Evolutionary conservation across 768 basidiomycete genomes (phyloP).

Genomic region (Xerocomus spinulosus): DNA sequence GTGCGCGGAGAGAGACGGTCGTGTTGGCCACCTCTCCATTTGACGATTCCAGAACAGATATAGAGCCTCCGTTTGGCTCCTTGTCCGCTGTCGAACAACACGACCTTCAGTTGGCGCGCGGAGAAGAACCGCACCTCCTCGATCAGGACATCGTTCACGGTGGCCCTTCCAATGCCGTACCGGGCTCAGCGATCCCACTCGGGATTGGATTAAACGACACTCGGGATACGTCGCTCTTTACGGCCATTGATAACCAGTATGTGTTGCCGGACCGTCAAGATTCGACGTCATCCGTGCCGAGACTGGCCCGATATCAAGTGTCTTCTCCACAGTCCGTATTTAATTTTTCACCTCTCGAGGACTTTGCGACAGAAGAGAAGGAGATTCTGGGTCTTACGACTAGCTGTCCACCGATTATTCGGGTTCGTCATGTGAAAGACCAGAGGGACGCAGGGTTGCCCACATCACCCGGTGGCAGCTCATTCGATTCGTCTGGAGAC

Average conservation of each 20-base stretch:
- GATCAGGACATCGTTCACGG: constrained; percentile 10
- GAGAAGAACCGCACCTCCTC: constrained; percentile 19
- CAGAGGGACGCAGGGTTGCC: constrained; percentile 7
- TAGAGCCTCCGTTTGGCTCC: constrained; percentile 34
- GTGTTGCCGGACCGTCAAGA: constrained; percentile 27
- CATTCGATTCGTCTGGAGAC: constrained; percentile 12
- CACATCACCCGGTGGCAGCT: background rate
- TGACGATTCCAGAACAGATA: constrained; percentile 27
- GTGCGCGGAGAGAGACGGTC: constrained; percentile 63
- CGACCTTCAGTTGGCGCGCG: constrained; percentile 40
- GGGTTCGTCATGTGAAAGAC: constrained; percentile 10
- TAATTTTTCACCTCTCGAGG: constrained; percentile 74
- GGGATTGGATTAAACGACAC: constrained; percentile 38
- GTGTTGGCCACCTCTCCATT: constrained; percentile 35
- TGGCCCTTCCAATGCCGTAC: constrained; percentile 1
- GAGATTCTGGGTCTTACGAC: constrained; percentile 54
- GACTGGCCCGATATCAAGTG: constrained; percentile 68
- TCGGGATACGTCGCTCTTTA: constrained; percentile 50
- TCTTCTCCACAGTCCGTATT: constrained; percentile 55
- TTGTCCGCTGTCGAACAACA: constrained; percentile 50
- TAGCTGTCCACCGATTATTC: constrained; percentile 18
- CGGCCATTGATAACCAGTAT: constrained; percentile 15
- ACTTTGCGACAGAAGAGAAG: constrained; percentile 70
- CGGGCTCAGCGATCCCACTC: constrained; percentile 11
- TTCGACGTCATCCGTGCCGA: constrained; percentile 32